Base-by-base conservation (phyloP, 2,329 filamentous ascomycete genomes). In the Monilinia fructicola region DNA sequence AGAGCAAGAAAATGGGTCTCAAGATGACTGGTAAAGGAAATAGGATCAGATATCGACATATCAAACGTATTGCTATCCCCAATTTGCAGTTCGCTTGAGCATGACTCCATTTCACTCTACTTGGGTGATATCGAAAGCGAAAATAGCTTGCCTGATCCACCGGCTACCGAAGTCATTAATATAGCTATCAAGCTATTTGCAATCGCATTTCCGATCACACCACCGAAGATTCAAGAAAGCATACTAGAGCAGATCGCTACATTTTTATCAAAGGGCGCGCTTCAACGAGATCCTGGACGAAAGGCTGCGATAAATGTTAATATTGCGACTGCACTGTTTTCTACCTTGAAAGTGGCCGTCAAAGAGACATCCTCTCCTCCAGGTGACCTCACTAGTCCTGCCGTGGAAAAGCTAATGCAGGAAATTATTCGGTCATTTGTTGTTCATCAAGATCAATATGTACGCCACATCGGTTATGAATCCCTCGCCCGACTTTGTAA, bases 291-390 rank as follows among this genome's bases (percentile, higher is more conserved):
- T 73, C 90, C 90, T 1, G 93, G 93, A 7, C 86, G 94, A 62
- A 96, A 91, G 77, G 90, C 93, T 42, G 95, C 96, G 2, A 93
- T 99, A 78, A 90, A 88, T 68, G 90, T 97, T 68, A 99, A 99
- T 73, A 85, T 97, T 69, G 91, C 92, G 0, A 86, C 91, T 46
- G 93, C 94, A 2, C 80, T 99, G 11, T 81, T 95, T 38, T 88
- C 88, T 23, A 88, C 92, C 2, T 82, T 97, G 67, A 92, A 94
- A 71, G 92, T 97, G 35, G 88, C 92, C 12, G 89, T 90, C 11
- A 93, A 89, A 70, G 93, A 97, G 75, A 92, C 90, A 0, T 83
- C 84, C 53, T 91, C 89, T 7, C 81, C 88, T 10, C 77, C 88
- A 3, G 93, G 94, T 3, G 88, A 92, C 74, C 77, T 97, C 46